Conservation (phyloP, 192 early-diverging fungal genomes). For the Mortierella antarctica region DNA sequence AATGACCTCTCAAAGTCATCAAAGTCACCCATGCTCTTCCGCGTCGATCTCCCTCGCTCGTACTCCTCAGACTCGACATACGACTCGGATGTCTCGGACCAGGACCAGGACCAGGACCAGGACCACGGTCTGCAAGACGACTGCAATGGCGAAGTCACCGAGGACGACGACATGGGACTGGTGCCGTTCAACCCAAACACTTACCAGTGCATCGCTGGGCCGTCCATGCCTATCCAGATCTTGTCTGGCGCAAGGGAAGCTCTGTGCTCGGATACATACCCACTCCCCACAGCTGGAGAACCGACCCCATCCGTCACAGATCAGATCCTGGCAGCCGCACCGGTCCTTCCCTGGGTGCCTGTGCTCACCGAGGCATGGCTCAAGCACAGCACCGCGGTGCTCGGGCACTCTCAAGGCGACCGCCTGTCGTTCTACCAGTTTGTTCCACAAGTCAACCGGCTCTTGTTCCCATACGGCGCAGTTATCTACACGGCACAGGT, state of each 20-base stretch:
- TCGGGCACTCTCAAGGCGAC: conserved; percentile 24
- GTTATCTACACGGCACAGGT: conserved; percentile 29
- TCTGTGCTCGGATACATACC: neutral
- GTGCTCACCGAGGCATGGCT: conserved; percentile 46
- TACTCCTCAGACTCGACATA: conserved; percentile 12
- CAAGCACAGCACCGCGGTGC: conserved; percentile 4
- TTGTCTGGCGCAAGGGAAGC: conserved; percentile 12
- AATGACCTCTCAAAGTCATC: conserved; percentile 53
- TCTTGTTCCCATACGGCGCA: conserved; percentile 48
- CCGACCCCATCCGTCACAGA: conserved; percentile 48
- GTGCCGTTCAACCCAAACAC: conserved; percentile 47
- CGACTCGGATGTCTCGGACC: neutral
- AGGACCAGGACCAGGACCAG: neutral
- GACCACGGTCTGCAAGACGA: neutral
- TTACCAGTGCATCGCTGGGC: conserved; percentile 27
- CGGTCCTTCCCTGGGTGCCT: conserved; percentile 57
- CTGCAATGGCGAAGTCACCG: conserved; percentile 3
- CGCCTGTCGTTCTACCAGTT: conserved; percentile 41
- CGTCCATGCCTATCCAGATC: conserved; percentile 19
- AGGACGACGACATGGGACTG: conserved; percentile 45
- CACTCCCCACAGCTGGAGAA: conserved; percentile 1
- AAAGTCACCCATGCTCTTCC: conserved; percentile 57
- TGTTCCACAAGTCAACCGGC: conserved; percentile 35
- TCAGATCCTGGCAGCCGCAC: conserved; percentile 58
- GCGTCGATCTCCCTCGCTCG: conserved; percentile 49